A percentile compares a stretch with the other conserved stretches of the same genome.
Evolutionary conservation across 176 grass and related monocot genomes (phyloP).

Genomic region (Juncus effusus): DNA sequence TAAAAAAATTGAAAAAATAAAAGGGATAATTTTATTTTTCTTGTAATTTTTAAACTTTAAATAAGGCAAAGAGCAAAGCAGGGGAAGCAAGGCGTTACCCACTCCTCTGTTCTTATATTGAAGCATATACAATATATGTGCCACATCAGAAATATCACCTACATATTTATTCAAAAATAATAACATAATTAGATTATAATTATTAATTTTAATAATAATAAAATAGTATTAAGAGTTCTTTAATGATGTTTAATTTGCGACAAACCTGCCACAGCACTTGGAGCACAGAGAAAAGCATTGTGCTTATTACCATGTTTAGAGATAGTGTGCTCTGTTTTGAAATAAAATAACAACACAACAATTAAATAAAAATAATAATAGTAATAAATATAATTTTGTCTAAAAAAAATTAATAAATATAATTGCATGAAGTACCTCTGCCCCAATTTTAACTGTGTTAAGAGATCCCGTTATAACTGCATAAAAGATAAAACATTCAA

Average conservation of each 20-base stretch:
- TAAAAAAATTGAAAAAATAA: constrained; percentile 50
- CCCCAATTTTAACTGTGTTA: constrained; percentile 53
- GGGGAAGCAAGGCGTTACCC: constrained; percentile 79
- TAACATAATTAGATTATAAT: too few relatives aligned
- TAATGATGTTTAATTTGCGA: too few relatives aligned
- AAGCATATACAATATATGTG: constrained; percentile 91
- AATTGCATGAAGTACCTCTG: constrained; percentile 51
- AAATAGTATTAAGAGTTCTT: too few relatives aligned
- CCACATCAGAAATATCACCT: constrained; percentile 88
- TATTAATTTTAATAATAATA: too few relatives aligned
- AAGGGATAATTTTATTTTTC: constrained; percentile 20
- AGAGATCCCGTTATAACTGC: constrained; percentile 77
- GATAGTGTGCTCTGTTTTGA: constrained; percentile 49
- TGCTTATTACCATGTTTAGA: constrained; percentile 77
- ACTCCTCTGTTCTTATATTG: constrained; percentile 94
- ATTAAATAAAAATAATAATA: constrained; percentile 15
- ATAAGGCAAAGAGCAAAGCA: constrained; percentile 65
- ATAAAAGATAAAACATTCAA: constrained; percentile 28
- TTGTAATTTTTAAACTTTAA: constrained; percentile 30
- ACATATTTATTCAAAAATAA: background rate
- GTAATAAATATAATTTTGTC: background rate
- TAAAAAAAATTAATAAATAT: background rate
- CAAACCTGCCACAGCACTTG: constrained; percentile 94
- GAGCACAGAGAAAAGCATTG: constrained; percentile 88
- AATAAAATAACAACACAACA: constrained; percentile 31